Evolutionary conservation across 2,329 filamentous ascomycete species (phyloP).

Genomic region (Trichoderma endophyticum): DNA sequence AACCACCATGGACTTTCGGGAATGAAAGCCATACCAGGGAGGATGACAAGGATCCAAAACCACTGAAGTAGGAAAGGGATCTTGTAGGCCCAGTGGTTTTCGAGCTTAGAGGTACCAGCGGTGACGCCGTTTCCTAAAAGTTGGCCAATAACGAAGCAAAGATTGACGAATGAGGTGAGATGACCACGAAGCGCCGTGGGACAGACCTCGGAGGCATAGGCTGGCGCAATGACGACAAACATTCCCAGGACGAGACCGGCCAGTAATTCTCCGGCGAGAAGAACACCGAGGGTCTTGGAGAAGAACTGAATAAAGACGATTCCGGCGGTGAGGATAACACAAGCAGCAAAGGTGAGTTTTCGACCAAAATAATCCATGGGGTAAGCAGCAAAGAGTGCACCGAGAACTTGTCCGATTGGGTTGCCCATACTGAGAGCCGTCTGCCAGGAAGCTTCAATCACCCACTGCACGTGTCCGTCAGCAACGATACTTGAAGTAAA

Average conservation of each 20-base stretch:
- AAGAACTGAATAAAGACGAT: conserved; percentile 35
- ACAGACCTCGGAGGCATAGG: conserved; percentile 45
- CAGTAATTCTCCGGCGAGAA: conserved; percentile 45
- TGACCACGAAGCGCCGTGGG: conserved; percentile 41
- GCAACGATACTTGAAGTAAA: neutral
- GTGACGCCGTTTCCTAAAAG: conserved; percentile 29
- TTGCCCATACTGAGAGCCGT: conserved; percentile 50
- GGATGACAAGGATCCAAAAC: neutral
- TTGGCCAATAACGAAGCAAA: conserved; percentile 43
- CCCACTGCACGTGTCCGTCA: conserved; percentile 27
- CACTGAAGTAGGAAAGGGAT: conserved; percentile 31
- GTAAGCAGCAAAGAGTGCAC: conserved; percentile 48
- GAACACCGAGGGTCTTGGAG: conserved; percentile 35
- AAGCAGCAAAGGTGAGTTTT: conserved; percentile 52
- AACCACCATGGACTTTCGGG: conserved; percentile 10
- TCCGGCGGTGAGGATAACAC: conserved; percentile 33
- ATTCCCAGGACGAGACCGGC: conserved; percentile 44
- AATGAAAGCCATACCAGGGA: neutral
- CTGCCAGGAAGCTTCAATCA: conserved; percentile 44
- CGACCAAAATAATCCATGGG: conserved; percentile 36
- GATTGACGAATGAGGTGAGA: conserved; percentile 42
- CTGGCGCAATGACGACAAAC: conserved; percentile 41
- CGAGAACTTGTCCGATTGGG: conserved; percentile 55
- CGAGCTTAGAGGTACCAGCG: conserved; percentile 17
- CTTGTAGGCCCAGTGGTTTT: conserved; percentile 57